These are phyloP conservation scores for Sugiyamaella japonica DNA, from an alignment of 1,139 yeast species.

Conservation along the genomic window DNA sequence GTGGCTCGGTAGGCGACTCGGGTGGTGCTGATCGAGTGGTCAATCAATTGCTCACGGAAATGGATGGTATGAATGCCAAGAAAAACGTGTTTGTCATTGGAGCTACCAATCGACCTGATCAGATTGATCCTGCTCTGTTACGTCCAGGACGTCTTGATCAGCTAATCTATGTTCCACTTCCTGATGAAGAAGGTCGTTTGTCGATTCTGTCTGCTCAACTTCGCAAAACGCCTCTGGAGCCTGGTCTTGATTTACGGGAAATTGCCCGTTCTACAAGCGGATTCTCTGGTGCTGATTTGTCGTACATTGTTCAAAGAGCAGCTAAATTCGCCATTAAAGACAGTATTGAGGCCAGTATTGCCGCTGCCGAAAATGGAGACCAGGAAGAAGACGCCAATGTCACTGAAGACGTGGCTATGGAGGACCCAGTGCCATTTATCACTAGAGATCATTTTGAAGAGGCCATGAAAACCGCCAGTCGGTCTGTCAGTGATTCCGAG, in stretches of 20 bases:
- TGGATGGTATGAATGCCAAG: conserved; percentile 99
- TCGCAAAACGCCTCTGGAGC: conserved; percentile 98
- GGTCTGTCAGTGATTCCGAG: conserved; percentile 96
- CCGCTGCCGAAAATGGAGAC: conserved; percentile 49
- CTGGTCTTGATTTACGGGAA: conserved; percentile 83
- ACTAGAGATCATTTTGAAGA: conserved; percentile 94
- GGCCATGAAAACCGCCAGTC: conserved; percentile 98
- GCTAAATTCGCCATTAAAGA: conserved; percentile 99
- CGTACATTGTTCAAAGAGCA: conserved; percentile 95
- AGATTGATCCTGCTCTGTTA: conserved; percentile 95
- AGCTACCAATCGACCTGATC: conserved; percentile 99
- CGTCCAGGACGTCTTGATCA: conserved; percentile 99
- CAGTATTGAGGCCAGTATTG: conserved; percentile 75
- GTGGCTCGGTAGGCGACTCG: conserved; percentile 89
- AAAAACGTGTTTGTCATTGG: conserved; percentile 98
- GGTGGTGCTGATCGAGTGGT: conserved; percentile 99
- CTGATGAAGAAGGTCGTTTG: conserved; percentile 91
- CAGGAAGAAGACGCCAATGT: conserved; percentile 46
- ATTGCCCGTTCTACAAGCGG: conserved; percentile 94
- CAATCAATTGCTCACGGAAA: conserved; percentile 94
- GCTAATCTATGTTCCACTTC: conserved; percentile 96
- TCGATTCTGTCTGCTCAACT: conserved; percentile 94
- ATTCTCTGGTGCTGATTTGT: conserved; percentile 98
- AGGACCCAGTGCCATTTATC: conserved; percentile 93
- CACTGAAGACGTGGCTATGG: conserved; percentile 65